Conservation (phyloP, 2,329 filamentous ascomycete genomes). For the Pseudocercospora fijiensis region DNA sequence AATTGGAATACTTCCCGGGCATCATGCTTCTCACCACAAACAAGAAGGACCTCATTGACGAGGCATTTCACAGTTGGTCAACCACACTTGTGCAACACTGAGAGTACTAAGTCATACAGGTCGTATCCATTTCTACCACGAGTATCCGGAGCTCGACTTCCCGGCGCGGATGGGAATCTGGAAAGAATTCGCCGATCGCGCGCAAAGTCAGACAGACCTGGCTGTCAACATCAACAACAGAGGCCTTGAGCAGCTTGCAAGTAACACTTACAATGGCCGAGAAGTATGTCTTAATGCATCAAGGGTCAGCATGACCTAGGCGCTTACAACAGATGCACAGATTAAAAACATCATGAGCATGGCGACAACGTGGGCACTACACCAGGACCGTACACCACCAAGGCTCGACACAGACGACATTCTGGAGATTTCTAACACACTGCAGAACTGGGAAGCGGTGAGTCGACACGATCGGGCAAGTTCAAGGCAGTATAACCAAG, state of each 20-base stretch:
- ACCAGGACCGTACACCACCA: background rate
- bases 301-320: too few relatives aligned
- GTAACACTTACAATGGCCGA: constrained; percentile 12
- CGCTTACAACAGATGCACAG: background rate
- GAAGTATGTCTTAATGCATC: background rate
- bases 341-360: constrained; percentile 17
- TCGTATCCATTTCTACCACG: constrained; percentile 76
- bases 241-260: constrained; percentile 1
- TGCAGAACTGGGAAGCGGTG: constrained; percentile 3
- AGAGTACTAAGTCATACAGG: constrained; percentile 52
- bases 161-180: constrained; percentile 1
- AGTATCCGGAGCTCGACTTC: constrained; percentile 65
- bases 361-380: constrained; percentile 12
- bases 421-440: constrained; percentile 4
- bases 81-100: too few relatives aligned
- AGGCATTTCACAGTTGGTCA: constrained; percentile 11
- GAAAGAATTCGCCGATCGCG: constrained; percentile 8
- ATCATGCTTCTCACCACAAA: constrained; percentile 54
- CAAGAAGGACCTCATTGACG: constrained; percentile 15
- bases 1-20: constrained; percentile 85
- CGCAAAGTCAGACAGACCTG: background rate
- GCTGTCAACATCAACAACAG: background rate
- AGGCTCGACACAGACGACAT: constrained; percentile 6
- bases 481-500: background rate
- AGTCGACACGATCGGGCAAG: background rate